Percentiles rank a stretch among this genome's conserved stretches.
Evolutionary conservation across 2,329 filamentous ascomycete species (phyloP).

Genomic region (Xylaria sp.): DNA sequence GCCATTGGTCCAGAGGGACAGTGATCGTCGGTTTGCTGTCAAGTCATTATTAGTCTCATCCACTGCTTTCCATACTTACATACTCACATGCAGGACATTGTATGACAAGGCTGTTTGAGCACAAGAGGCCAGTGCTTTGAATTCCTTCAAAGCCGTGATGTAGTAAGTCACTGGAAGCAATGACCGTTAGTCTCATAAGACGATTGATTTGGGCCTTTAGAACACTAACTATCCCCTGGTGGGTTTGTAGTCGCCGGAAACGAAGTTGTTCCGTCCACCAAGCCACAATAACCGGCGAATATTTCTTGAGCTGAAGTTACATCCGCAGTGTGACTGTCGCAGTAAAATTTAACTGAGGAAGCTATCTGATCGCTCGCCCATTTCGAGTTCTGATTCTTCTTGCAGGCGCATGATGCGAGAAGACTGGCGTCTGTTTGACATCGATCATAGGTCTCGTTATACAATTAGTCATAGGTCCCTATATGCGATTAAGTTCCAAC

Average conservation of each 20-base stretch:
- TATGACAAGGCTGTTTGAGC: constrained; percentile 57
- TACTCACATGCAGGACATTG: constrained; percentile 54
- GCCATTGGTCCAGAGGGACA: constrained; percentile 60
- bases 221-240: constrained; percentile 61
- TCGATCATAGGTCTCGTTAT: constrained; percentile 47
- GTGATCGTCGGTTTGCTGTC: constrained; percentile 52
- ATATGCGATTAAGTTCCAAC: constrained; percentile 23
- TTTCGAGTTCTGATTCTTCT: constrained; percentile 60
- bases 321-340: constrained; percentile 59
- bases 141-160: constrained; percentile 62
- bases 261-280: constrained; percentile 60
- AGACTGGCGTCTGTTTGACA: constrained; percentile 55
- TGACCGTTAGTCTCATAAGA: constrained; percentile 12
- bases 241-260: constrained; percentile 59
- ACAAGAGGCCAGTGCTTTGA: constrained; percentile 56
- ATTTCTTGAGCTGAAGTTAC: constrained; percentile 61
- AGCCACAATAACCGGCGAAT: constrained; percentile 62
- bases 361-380: constrained; percentile 57
- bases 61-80: not conserved
- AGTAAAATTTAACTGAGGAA: constrained; percentile 56
- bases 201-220: not conserved
- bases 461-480: constrained; percentile 21
- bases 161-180: constrained; percentile 60
- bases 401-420: constrained; percentile 63
- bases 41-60: constrained; percentile 20